Conservation (phyloP, 352 stramenopile species). For the Phytophthora ramorum region DNA sequence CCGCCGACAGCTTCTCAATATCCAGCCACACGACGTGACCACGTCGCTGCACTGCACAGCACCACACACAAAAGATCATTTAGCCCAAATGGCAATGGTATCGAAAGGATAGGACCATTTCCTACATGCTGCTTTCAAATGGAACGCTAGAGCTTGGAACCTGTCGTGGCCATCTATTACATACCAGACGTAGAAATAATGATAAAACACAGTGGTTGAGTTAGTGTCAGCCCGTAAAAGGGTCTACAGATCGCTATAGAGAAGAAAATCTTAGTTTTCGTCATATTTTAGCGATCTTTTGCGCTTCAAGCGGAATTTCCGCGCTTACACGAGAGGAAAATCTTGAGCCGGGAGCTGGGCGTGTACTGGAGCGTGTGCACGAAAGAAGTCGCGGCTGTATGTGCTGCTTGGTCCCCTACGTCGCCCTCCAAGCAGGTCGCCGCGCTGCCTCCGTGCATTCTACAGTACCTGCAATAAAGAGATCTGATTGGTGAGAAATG, state of each 20-base stretch:
- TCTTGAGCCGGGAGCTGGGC: slow-evolving; percentile 59
- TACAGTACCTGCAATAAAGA: slow-evolving; percentile 2
- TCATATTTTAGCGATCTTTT: slow-evolving; percentile 1
- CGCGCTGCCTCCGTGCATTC: slow-evolving; percentile 18
- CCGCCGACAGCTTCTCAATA: slow-evolving; percentile 69
- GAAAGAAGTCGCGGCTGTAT: neutral
- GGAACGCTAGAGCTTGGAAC: slow-evolving; percentile 76
- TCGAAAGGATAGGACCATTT: neutral
- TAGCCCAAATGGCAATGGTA: neutral
- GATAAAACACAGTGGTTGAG: neutral
- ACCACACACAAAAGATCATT: slow-evolving; percentile 7
- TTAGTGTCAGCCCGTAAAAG: neutral
- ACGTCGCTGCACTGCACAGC: slow-evolving; percentile 57
- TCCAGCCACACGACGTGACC: slow-evolving; percentile 80
- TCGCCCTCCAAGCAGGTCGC: slow-evolving; percentile 7
- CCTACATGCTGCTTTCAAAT: slow-evolving; percentile 69
- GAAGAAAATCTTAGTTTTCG: neutral
- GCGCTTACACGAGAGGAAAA: slow-evolving; percentile 75
- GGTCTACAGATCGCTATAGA: neutral
- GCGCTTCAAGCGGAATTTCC: neutral
- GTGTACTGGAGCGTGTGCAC: slow-evolving; percentile 47
- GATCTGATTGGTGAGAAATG: slow-evolving; percentile 15
- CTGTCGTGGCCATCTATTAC: slow-evolving; percentile 72
- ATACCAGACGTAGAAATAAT: neutral
- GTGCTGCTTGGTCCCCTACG: slow-evolving; percentile 1